A percentile compares a stretch with the other conserved stretches of the same genome.
phyloP scores from a whole-genome alignment of 768 basidiomycete species.

The Amanita pseudoporphyria region DNA sequence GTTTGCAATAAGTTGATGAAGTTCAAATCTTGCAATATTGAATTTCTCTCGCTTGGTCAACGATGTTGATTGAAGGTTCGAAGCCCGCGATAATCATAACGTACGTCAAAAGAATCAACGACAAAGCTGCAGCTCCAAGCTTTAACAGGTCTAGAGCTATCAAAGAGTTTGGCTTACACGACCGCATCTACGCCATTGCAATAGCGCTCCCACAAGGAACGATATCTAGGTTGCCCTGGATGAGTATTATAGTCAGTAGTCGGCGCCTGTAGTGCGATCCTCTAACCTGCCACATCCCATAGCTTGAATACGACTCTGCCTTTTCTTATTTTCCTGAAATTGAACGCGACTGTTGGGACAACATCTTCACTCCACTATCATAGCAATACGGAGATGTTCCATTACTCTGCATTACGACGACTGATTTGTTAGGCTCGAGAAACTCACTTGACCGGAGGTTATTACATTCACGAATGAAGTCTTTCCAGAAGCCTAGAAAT shows the following conservation, averaged over 20 bases:
- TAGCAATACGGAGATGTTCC: neutral
- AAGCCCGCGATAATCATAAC: conserved; percentile 14
- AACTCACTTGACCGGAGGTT: conserved; percentile 66
- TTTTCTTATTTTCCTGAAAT: conserved; percentile 78
- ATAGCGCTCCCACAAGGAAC: conserved; percentile 94
- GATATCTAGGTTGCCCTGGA: conserved; percentile 83
- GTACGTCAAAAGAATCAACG: conserved; percentile 84
- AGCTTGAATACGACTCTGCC: conserved; percentile 89
- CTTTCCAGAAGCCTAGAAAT: conserved; percentile 78
- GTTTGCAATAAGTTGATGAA: conserved; percentile 70
- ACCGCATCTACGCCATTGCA: conserved; percentile 90
- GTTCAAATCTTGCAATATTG: conserved; percentile 73
- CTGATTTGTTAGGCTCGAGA: neutral
- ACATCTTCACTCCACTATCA: conserved; percentile 89
- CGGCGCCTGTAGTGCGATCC: neutral
- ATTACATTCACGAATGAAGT: conserved; percentile 92
- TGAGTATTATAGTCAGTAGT: conserved; percentile 5
- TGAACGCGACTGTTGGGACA: conserved; percentile 94
- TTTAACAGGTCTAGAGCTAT: neutral
- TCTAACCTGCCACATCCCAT: conserved; percentile 88
- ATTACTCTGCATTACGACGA: neutral
- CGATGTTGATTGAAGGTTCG: neutral
- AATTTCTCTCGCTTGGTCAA: conserved; percentile 61
- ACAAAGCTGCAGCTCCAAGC: conserved; percentile 52
- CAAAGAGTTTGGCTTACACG: conserved; percentile 43